Base-by-base conservation (phyloP, 768 basidiomycete genomes). In the Agrocybe chaxingu region DNA sequence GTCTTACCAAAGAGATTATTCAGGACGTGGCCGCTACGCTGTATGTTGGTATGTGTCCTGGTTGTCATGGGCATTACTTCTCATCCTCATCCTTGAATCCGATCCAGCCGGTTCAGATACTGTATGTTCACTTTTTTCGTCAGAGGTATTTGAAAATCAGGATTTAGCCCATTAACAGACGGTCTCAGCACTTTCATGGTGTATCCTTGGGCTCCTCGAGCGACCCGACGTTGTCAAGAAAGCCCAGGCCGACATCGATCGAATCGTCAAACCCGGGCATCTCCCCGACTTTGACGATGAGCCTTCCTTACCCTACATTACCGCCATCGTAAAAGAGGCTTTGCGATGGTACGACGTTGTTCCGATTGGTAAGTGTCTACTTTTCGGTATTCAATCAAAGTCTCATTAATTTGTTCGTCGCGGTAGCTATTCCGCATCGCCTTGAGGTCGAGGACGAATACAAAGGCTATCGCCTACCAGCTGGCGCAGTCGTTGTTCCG, bases 11-110 rank as follows among this genome's bases (percentile, higher is more conserved):
- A 34, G 50, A 61, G 12, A 54, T 54, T 13, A 65, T 68, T 11
- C 56, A 70, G 19, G 71, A 70, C 24, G 67, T 66, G 3, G 73
- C 72, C 6, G 75, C 68, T 0, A 67, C 70, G 3, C 63, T 75
- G 36, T 66, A 62, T 31, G 53, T 60, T 12, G 63, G 68, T 67
- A 50, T 10, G 49, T 45, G 58, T 54, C 12, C 51, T 24, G 34
- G 16, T 11, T 37, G 13, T 31, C 8, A 8, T 31, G 8, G 8
- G 30, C 7, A 36, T 33, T 19, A 11, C 13, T 24, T 10, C 33
- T 44, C 24, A 44, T 53, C 8, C 12, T 33, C 70, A 30, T 58
- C 72, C 46, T 47, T 56, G 56, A 35, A 47, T 70, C 33, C 42
- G 32, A 47, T 70, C 33, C 42, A 61, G 62, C 58, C 3, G 62